A percentile compares a stretch with the other conserved stretches of the same genome.
phyloP scores from a whole-genome alignment of 1,284 basidiomycete genomes.

The Cryptococcus floricola region DNA sequence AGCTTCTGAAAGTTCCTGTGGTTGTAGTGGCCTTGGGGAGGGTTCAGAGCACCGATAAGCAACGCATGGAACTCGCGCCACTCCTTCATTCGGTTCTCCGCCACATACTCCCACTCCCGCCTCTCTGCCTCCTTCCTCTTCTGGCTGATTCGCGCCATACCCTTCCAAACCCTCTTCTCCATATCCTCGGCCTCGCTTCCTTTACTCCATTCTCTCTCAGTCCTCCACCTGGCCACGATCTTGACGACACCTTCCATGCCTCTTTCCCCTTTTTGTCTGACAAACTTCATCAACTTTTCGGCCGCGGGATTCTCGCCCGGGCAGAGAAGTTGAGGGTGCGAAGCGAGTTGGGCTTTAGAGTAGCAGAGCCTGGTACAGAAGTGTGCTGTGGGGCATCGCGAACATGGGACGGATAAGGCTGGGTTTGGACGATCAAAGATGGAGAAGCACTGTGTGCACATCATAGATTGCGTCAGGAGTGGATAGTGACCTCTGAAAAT shows the following conservation, averaged over 20 bases:
- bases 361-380: conserved; percentile 79
- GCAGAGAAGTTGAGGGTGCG: conserved; percentile 69
- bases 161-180: conserved; percentile 33
- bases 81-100: conserved; percentile 57
- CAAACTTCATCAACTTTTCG: conserved; percentile 59
- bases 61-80: conserved; percentile 63
- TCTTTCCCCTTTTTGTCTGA: conserved; percentile 63
- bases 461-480: conserved; percentile 16
- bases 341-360: conserved; percentile 51
- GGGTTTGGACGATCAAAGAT: conserved; percentile 26
- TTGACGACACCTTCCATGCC: conserved; percentile 68
- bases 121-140: conserved; percentile 36
- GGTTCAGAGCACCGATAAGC: conserved; percentile 49
- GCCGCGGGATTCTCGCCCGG: conserved; percentile 67
- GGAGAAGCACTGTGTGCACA: conserved; percentile 41
- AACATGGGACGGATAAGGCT: conserved; percentile 27
- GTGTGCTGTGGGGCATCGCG: conserved; percentile 51
- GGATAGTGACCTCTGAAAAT: conserved; percentile 21
- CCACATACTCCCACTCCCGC: conserved; percentile 42
- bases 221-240: conserved; percentile 61
- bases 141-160: conserved; percentile 42
- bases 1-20: conserved; percentile 20
- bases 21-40: conserved; percentile 9
- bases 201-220: conserved; percentile 56
- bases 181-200: conserved; percentile 51